These are phyloP conservation scores for Gynochthodes officinalis DNA, from an alignment of 257 asterid species.

Conservation along the genomic window DNA sequence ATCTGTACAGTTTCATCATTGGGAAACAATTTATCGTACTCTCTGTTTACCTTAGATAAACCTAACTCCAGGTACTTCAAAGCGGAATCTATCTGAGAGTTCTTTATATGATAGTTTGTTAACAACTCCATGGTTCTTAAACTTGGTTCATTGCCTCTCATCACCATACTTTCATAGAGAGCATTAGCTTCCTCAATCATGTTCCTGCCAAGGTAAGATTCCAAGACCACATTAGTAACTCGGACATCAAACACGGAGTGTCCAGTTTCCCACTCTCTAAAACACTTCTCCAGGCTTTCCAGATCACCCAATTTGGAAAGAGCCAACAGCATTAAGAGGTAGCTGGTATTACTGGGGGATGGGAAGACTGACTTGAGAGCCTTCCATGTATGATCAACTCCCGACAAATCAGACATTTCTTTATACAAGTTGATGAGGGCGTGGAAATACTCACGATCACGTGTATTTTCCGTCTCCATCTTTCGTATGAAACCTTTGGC, in stretches of 20 bases:
- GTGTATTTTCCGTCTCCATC: constrained; percentile 42
- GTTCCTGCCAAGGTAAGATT: constrained; percentile 40
- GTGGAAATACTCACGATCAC: constrained; percentile 27
- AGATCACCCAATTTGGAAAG: constrained; percentile 42
- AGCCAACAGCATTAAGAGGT: constrained; percentile 29
- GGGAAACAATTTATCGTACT: constrained; percentile 44
- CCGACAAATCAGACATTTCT: constrained; percentile 46
- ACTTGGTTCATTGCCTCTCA: constrained; percentile 36
- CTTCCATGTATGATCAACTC: constrained; percentile 40
- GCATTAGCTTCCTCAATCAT: constrained; percentile 62
- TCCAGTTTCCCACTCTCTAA: constrained; percentile 57
- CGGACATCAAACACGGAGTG: constrained; percentile 42
- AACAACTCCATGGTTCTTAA: constrained; percentile 44
- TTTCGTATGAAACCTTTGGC: constrained; percentile 37
- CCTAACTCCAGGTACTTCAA: constrained; percentile 62
- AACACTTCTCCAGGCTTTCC: constrained; percentile 47
- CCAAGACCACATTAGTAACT: constrained; percentile 61
- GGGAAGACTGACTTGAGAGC: constrained; percentile 20
- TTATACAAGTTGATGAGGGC: constrained; percentile 49
- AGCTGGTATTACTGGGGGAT: constrained; percentile 23
- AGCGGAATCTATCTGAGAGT: constrained; percentile 48
- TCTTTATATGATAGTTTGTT: constrained; percentile 39
- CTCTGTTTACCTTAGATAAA: constrained; percentile 25
- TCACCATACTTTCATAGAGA: constrained; percentile 34
- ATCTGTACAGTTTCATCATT: constrained; percentile 44